A percentile compares a stretch with the other conserved stretches of the same genome.
Evolutionary conservation across 768 basidiomycete species (phyloP).

Genomic region (Suillus subalutaceus): DNA sequence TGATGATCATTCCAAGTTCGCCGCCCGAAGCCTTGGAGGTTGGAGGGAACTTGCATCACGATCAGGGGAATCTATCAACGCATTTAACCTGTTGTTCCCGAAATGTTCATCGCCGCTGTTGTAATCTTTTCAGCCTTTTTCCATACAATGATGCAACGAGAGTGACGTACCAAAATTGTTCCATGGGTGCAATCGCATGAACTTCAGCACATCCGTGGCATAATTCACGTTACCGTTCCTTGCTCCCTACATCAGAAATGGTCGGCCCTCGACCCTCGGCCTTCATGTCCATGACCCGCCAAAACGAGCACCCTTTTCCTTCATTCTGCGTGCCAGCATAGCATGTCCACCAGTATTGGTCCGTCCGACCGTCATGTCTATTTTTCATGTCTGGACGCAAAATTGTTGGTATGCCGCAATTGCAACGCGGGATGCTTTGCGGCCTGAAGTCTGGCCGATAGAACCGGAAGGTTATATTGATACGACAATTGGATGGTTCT

Average conservation of each 20-base stretch:
- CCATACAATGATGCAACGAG: neutral
- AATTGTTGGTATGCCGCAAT: constrained; percentile 71
- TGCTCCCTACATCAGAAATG: constrained; percentile 25
- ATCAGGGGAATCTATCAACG: neutral
- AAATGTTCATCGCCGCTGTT: neutral
- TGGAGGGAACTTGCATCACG: neutral
- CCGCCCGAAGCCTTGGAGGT: neutral
- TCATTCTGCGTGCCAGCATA: constrained; percentile 83
- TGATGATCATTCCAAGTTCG: neutral
- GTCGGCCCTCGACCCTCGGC: constrained; percentile 65
- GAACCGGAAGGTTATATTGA: constrained; percentile 88
- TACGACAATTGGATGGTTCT: constrained; percentile 66
- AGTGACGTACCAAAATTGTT: neutral
- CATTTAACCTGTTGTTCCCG: neutral
- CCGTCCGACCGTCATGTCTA: constrained; percentile 51
- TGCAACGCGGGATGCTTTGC: constrained; percentile 66
- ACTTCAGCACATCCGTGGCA: neutral
- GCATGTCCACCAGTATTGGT: constrained; percentile 77
- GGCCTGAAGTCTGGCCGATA: constrained; percentile 82
- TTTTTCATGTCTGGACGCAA: constrained; percentile 83
- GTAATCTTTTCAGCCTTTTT: neutral
- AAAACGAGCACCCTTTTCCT: constrained; percentile 78
- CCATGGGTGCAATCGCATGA: neutral
- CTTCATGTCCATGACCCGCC: constrained; percentile 72
- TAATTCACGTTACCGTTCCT: neutral